Percentiles rank a stretch among this genome's conserved stretches.
phyloP scores from a whole-genome alignment of 371 early-diverging fungal genomes.

The Phascolomyces articulosus region DNA sequence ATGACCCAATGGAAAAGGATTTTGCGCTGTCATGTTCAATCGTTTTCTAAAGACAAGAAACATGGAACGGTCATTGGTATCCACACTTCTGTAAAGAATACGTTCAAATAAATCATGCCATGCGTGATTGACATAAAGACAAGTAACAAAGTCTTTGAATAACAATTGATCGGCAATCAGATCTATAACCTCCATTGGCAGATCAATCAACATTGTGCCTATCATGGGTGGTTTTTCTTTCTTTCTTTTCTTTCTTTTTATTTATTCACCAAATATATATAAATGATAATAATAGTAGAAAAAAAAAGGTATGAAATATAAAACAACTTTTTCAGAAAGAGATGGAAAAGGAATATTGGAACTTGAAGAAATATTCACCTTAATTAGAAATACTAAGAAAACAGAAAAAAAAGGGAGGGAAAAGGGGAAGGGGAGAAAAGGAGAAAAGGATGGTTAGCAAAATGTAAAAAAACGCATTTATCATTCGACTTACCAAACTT shows the following conservation, averaged over 20 bases:
- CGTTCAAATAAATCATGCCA: background rate
- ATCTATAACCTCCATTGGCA: background rate
- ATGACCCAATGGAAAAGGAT: background rate
- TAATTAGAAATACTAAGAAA: background rate
- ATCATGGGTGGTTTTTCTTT: too few species aligned
- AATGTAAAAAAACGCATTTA: background rate
- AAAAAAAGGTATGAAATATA: too few species aligned
- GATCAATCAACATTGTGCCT: background rate
- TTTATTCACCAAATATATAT: too few species aligned
- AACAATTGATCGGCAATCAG: background rate
- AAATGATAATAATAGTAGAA: too few species aligned
- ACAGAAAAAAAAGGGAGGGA: background rate
- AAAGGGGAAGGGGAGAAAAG: background rate
- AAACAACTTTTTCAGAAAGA: too few species aligned
- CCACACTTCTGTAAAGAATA: background rate
- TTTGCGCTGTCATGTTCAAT: background rate
- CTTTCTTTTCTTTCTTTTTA: too few species aligned
- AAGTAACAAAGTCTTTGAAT: background rate
- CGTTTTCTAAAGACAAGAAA: background rate
- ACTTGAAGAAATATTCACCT: too few species aligned
- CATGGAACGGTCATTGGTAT: background rate
- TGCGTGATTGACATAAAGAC: conserved; percentile 1
- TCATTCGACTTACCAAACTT: conserved; percentile 67
- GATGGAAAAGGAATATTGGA: too few species aligned
- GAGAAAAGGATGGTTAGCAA: background rate